These are phyloP conservation scores for Gonium pectorale DNA, from an alignment of 139 green algal genomes.

Conservation along the genomic window DNA sequence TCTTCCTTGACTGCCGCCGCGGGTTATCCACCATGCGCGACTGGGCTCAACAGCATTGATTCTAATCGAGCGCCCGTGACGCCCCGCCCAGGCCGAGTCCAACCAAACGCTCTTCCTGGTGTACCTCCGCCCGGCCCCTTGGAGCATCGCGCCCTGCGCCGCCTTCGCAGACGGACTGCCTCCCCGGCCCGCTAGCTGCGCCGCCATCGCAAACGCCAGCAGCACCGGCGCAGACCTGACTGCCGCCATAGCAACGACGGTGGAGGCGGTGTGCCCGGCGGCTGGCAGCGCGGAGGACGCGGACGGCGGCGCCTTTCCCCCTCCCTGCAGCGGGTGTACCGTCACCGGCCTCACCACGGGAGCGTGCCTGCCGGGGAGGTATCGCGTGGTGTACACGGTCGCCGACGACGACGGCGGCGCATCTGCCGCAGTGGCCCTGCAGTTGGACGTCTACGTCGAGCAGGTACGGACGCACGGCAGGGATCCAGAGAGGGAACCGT, in stretches of 20 bases:
- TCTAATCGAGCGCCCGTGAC: no score
- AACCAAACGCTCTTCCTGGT: slow-evolving; percentile 11
- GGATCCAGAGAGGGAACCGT: not conserved
- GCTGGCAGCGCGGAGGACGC: no score
- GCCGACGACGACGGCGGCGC: not conserved
- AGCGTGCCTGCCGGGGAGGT: slow-evolving; percentile 6
- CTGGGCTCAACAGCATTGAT: no score
- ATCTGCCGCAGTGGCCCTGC: not conserved
- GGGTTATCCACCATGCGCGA: no score
- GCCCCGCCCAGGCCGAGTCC: slow-evolving; percentile 22
- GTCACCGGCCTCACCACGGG: not conserved
- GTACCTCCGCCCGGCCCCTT: not conserved
- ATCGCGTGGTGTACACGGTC: slow-evolving; percentile 1
- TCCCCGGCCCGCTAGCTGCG: not conserved
- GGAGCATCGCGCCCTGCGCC: slow-evolving; percentile 10
- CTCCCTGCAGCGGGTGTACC: not conserved
- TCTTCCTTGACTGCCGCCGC: no score
- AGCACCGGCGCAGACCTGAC: not conserved
- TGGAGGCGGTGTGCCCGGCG: not conserved
- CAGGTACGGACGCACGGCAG: not conserved
- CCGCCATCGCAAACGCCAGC: not conserved
- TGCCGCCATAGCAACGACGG: not conserved
- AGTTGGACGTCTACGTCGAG: not conserved
- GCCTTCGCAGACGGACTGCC: not conserved
- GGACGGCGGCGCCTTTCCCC: not conserved